Percentiles rank a stretch among this genome's conserved stretches.
phyloP scores from a whole-genome alignment of 2,329 filamentous ascomycete genomes.

The Tothia fuscella region DNA sequence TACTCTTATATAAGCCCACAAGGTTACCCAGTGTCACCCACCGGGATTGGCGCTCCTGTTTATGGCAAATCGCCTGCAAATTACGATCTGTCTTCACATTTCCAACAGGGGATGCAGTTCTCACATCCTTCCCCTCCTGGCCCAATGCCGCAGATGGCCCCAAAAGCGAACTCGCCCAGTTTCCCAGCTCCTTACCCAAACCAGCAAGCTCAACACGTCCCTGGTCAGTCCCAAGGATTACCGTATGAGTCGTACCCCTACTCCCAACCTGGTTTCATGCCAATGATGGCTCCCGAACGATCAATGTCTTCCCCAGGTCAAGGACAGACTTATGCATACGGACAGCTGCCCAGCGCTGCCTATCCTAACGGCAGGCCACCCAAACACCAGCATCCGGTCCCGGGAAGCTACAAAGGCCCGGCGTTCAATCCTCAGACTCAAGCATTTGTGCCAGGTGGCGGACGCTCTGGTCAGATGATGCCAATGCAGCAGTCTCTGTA shows the following conservation, averaged over 20 bases:
- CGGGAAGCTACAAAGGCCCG: conserved; percentile 72
- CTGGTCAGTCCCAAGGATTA: conserved; percentile 16
- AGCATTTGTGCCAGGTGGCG: conserved; percentile 65
- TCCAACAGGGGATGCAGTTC: conserved; percentile 34
- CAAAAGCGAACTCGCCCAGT: background rate
- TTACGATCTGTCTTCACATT: conserved; percentile 34
- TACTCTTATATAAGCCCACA: conserved; percentile 25
- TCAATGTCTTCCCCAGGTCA: conserved; percentile 26
- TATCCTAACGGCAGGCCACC: conserved; percentile 42
- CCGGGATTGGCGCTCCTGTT: background rate
- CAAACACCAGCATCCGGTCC: conserved; percentile 68
- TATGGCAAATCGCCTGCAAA: conserved; percentile 14
- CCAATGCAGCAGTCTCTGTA: conserved; percentile 33
- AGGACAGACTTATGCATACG: conserved; percentile 56
- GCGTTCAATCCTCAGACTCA: conserved; percentile 92
- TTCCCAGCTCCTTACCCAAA: background rate
- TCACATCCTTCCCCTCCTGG: conserved; percentile 30
- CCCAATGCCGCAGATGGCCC: conserved; percentile 18
- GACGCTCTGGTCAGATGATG: conserved; percentile 25
- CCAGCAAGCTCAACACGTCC: conserved; percentile 10
- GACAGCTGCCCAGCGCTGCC: conserved; percentile 59
- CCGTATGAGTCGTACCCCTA: conserved; percentile 15
- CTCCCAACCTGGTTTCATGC: conserved; percentile 11
- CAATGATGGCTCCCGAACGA: conserved; percentile 16
- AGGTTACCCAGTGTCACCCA: conserved; percentile 23